A percentile compares a stretch with the other conserved stretches of the same genome.
Evolutionary conservation across 352 stramenopile species (phyloP).

Genomic region (Phytophthora fragariae): DNA sequence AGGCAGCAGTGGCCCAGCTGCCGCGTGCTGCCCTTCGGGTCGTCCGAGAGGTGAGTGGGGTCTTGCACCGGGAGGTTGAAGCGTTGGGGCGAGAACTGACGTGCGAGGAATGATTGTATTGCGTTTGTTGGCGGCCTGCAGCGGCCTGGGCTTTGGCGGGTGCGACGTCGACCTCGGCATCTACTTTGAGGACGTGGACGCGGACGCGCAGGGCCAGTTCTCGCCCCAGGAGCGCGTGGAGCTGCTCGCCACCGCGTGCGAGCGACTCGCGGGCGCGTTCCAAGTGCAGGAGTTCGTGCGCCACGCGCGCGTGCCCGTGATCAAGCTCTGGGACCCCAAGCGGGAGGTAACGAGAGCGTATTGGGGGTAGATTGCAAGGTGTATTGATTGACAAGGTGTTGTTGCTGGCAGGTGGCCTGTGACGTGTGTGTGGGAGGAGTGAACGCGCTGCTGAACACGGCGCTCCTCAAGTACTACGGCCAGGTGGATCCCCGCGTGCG

Average conservation of each 20-base stretch:
- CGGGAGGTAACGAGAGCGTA: constrained; percentile 42
- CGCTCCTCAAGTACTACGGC: constrained; percentile 77
- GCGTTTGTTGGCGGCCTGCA: constrained; percentile 22
- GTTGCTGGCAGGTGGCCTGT: constrained; percentile 53
- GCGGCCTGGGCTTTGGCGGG: constrained; percentile 75
- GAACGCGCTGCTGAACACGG: constrained; percentile 81
- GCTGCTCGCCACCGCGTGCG: constrained; percentile 62
- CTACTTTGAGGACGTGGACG: constrained; percentile 78
- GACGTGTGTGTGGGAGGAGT: constrained; percentile 82
- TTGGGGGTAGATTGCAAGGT: neutral
- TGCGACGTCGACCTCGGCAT: constrained; percentile 86
- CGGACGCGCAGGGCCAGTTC: constrained; percentile 66
- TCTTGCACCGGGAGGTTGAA: neutral
- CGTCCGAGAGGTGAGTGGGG: constrained; percentile 70
- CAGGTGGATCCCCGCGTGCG: constrained; percentile 82
- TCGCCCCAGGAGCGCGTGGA: constrained; percentile 62
- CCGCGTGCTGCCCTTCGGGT: constrained; percentile 75
- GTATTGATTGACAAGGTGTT: neutral
- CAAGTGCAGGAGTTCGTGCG: constrained; percentile 76
- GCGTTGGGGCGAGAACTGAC: neutral
- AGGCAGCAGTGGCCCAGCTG: constrained; percentile 64
- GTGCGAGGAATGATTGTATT: neutral
- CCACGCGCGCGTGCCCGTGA: constrained; percentile 75
- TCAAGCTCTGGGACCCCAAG: constrained; percentile 81
- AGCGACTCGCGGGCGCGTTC: constrained; percentile 52